Conservation (phyloP, 73 alveolate species). For the Diophrys appendiculata region DNA sequence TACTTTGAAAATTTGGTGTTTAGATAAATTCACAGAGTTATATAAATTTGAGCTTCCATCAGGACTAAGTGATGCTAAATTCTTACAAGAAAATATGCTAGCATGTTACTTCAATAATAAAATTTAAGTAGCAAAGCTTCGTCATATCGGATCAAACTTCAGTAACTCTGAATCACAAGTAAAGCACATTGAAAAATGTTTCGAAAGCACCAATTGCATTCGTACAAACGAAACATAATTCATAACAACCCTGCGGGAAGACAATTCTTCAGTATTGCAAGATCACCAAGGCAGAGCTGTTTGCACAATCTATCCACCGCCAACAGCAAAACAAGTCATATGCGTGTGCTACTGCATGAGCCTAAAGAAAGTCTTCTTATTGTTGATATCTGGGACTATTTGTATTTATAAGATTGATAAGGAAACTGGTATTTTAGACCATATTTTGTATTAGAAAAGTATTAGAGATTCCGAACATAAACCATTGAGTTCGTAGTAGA, state of each 20-base stretch:
- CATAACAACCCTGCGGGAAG: slow-evolving; percentile 41
- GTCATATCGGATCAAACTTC: slow-evolving; percentile 1
- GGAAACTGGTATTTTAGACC: slow-evolving; percentile 47
- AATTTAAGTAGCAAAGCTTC: slow-evolving; percentile 8
- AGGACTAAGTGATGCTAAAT: not conserved
- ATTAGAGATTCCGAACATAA: not conserved
- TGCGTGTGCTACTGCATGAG: slow-evolving; percentile 28
- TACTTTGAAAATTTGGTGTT: slow-evolving; percentile 6
- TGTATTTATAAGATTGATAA: slow-evolving; percentile 55
- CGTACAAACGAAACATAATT: slow-evolving; percentile 18
- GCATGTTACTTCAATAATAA: slow-evolving; percentile 6
- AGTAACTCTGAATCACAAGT: not conserved
- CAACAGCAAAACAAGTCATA: slow-evolving; percentile 53
- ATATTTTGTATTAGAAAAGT: no score
- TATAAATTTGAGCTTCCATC: slow-evolving; percentile 10
- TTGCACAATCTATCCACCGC: slow-evolving; percentile 66
- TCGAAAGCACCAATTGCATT: not conserved
- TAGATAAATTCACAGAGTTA: slow-evolving; percentile 19
- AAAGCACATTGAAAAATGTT: slow-evolving; percentile 51
- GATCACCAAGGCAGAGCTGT: slow-evolving; percentile 18
- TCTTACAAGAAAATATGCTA: not conserved
- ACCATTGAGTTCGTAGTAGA: not conserved
- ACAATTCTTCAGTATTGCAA: slow-evolving; percentile 38
- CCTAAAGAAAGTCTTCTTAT: slow-evolving; percentile 42
- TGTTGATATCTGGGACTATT: slow-evolving; percentile 52